Percentiles rank a stretch among this genome's conserved stretches.
Evolutionary conservation across 768 basidiomycete genomes (phyloP).

Genomic region (Russula lepida): DNA sequence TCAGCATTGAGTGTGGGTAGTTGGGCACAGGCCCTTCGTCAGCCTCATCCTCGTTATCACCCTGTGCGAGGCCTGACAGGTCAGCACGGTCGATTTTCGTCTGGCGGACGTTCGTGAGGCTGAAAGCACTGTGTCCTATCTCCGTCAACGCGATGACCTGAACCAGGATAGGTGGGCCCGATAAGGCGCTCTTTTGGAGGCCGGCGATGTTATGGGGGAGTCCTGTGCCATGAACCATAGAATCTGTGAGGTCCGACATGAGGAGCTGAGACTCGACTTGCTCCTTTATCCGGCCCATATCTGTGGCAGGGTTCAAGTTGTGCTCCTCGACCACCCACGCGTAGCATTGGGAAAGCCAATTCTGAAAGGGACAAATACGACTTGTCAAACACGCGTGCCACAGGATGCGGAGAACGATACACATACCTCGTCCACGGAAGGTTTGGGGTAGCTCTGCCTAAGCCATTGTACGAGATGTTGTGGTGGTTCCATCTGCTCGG

Average conservation of each 20-base stretch:
- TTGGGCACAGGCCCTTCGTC: slow-evolving; percentile 72
- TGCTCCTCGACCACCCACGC: slow-evolving; percentile 49
- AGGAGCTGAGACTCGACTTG: slow-evolving; percentile 60
- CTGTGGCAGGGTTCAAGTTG: slow-evolving; percentile 36
- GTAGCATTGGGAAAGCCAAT: slow-evolving; percentile 71
- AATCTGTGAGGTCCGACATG: slow-evolving; percentile 62
- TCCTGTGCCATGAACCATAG: slow-evolving; percentile 63
- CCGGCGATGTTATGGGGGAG: slow-evolving; percentile 41
- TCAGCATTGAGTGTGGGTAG: slow-evolving; percentile 76
- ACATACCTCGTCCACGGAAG: slow-evolving; percentile 54
- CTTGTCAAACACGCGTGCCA: not conserved
- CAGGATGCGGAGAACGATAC: not conserved
- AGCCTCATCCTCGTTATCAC: slow-evolving; percentile 42
- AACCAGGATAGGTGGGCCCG: slow-evolving; percentile 52
- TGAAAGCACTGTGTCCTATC: slow-evolving; percentile 77
- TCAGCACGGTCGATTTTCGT: slow-evolving; percentile 54
- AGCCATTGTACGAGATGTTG: slow-evolving; percentile 44
- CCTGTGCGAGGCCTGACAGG: slow-evolving; percentile 38
- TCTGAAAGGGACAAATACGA: slow-evolving; percentile 32
- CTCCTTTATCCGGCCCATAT: slow-evolving; percentile 45
- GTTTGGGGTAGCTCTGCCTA: slow-evolving; percentile 46
- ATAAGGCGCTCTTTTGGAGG: slow-evolving; percentile 31
- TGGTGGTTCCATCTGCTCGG: slow-evolving; percentile 25
- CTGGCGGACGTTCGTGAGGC: slow-evolving; percentile 58
- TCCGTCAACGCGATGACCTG: slow-evolving; percentile 76